phyloP scores from a whole-genome alignment of 192 early-diverging fungal genomes.

The Linnemannia exigua region DNA sequence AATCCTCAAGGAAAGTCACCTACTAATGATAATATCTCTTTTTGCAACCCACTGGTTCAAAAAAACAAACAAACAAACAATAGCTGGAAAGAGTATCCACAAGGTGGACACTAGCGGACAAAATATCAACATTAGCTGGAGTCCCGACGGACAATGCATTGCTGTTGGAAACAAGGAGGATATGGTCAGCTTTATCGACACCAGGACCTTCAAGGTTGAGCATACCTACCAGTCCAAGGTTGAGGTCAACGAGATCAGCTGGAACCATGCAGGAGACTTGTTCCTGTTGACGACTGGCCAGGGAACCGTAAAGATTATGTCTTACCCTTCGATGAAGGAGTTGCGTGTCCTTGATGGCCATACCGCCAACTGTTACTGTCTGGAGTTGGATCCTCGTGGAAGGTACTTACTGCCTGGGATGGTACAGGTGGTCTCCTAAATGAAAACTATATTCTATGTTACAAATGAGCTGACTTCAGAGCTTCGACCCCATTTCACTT shows the following conservation, averaged over 20 bases:
- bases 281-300: constrained; percentile 86
- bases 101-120: constrained; percentile 79
- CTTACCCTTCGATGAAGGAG: constrained; percentile 73
- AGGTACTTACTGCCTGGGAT: constrained; percentile 45
- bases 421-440: too few species aligned
- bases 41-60: too few species aligned
- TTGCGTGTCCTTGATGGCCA: constrained; percentile 74
- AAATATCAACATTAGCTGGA: constrained; percentile 91
- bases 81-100: constrained; percentile 69
- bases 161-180: constrained; percentile 92
- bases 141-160: constrained; percentile 80
- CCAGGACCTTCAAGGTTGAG: constrained; percentile 56
- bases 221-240: constrained; percentile 33
- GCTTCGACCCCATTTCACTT: neutral
- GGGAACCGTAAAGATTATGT: constrained; percentile 77
- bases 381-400: constrained; percentile 84
- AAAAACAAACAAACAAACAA: neutral
- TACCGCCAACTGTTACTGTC: constrained; percentile 85
- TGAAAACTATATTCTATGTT: too few species aligned
- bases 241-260: constrained; percentile 84
- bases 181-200: constrained; percentile 83
- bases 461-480: neutral
- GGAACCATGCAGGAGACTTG: constrained; percentile 79
- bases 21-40: too few species aligned
- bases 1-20: too few species aligned